Conservation (phyloP, 83 land plant species). For the Larix sibirica region DNA sequence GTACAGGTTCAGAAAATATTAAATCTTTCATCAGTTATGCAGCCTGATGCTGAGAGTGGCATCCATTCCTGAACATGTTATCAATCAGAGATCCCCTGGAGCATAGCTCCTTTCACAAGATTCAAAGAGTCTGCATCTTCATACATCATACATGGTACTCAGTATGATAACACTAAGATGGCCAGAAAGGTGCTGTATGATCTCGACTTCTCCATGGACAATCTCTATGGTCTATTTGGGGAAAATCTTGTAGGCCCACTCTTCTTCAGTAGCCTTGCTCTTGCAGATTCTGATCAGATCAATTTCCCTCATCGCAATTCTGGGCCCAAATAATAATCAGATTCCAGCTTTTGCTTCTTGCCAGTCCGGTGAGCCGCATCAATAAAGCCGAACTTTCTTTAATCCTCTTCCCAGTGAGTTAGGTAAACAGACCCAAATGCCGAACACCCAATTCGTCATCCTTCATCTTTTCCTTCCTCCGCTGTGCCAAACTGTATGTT, state of each 20-base stretch:
- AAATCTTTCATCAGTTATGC: slow-evolving; percentile 55
- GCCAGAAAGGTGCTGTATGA: slow-evolving; percentile 78
- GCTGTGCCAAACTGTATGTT: not conserved
- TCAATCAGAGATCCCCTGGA: too few species aligned
- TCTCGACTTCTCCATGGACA: slow-evolving; percentile 67
- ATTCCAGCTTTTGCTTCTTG: slow-evolving; percentile 57
- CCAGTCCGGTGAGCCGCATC: slow-evolving; percentile 48
- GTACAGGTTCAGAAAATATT: slow-evolving; percentile 56
- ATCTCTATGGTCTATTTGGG: slow-evolving; percentile 54
- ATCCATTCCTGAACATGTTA: slow-evolving; percentile 41
- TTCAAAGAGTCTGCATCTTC: slow-evolving; percentile 61
- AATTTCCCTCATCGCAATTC: slow-evolving; percentile 62
- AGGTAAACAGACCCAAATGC: not conserved
- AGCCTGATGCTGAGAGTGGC: slow-evolving; percentile 38
- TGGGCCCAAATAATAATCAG: slow-evolving; percentile 43
- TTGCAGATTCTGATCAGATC: slow-evolving; percentile 53
- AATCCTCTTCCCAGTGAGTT: slow-evolving; percentile 44
- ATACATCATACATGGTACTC: slow-evolving; percentile 39
- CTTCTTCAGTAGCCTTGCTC: slow-evolving; percentile 37
- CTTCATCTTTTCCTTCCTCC: not conserved
- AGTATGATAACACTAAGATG: slow-evolving; percentile 58
- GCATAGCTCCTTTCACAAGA: slow-evolving; percentile 74
- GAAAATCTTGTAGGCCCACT: slow-evolving; percentile 66
- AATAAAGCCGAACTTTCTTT: slow-evolving; percentile 70
- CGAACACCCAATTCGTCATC: not conserved